Base-by-base conservation (phyloP, 345 rosid species). In the Rhizophora apiculata region DNA sequence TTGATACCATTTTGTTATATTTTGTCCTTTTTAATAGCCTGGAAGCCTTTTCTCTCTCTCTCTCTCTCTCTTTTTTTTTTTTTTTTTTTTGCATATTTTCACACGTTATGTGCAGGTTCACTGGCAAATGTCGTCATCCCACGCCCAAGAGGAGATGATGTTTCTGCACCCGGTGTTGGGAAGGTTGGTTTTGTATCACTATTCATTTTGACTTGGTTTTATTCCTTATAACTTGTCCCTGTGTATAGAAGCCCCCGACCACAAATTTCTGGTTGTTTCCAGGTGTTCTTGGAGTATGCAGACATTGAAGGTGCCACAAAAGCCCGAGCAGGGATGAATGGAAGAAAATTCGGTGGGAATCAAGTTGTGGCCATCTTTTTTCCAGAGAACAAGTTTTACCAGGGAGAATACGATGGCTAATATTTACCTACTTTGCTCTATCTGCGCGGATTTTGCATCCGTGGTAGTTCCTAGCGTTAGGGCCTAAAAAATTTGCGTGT, bases 281-380 rank as follows among this genome's bases (percentile, higher is more conserved):
- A 93, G 97, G 96, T 89, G 74, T 91, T 93, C 82, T 76, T 93
- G 77, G 90, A 85, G 79, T 93, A 87, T 73, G 86, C 79, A 0
- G 96, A 93, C 68, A 71, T 73, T 13, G 97, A 89, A 22, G 85
- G 92, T 27, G 62, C 92, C 8, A 26, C 86, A 51, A 83, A 81
- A 72, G 95, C 96, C 19, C 81, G 89, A 60, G 60, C 75, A 0
- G 91, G 90, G 64, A 84, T 93, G 86, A 88, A 93, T 51, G 98
- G 96, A 56, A 80, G 96, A 71, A 93, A 83, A 72, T 93, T 90
- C 69, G 96, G 89, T 18, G 96, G 96, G 51, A 93, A 89, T 73
- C 80, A 83, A 70, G 96, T 89, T 21, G 82, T 82, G 67, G 98
- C 97, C 4, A 89, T 89, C 54, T 91, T 81, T 66, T 86, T 79